Conservation (phyloP, 345 rosid species). For the Isatis tinctoria region DNA sequence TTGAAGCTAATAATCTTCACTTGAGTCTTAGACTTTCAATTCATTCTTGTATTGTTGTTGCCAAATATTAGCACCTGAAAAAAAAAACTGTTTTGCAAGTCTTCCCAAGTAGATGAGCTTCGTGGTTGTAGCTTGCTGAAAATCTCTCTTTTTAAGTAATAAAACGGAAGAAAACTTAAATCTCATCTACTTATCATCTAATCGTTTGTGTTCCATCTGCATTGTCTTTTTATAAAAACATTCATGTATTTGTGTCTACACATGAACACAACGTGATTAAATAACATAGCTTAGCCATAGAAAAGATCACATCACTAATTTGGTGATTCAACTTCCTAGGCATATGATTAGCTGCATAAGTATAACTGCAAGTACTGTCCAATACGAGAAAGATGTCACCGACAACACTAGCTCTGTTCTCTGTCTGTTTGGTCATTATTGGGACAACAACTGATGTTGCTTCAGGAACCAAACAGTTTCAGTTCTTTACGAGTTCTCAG, state of each 20-base stretch:
- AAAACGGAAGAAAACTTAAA: constrained; percentile 9
- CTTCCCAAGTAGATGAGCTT: constrained; percentile 22
- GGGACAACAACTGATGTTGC: background rate
- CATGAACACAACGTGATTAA: constrained; percentile 9
- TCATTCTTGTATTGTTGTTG: constrained; percentile 21
- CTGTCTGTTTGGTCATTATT: constrained; percentile 13
- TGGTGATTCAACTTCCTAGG: background rate
- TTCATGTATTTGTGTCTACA: constrained; percentile 11
- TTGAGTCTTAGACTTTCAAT: background rate
- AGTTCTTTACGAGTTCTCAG: background rate
- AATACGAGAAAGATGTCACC: constrained; percentile 20
- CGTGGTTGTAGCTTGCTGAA: constrained; percentile 21
- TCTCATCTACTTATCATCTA: constrained; percentile 20
- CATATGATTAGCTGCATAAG: background rate
- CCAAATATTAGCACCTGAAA: background rate
- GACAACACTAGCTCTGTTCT: background rate
- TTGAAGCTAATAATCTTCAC: constrained; percentile 32
- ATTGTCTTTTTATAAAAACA: background rate
- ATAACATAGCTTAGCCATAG: background rate
- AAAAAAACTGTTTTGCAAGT: constrained; percentile 14
- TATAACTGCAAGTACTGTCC: constrained; percentile 1
- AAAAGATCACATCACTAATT: background rate
- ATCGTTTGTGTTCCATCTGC: constrained; percentile 21
- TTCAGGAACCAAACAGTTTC: background rate
- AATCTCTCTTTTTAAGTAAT: constrained; percentile 6